Conservation (phyloP, 805 yeast species). For the Wickerhamiella domercqiae region DNA sequence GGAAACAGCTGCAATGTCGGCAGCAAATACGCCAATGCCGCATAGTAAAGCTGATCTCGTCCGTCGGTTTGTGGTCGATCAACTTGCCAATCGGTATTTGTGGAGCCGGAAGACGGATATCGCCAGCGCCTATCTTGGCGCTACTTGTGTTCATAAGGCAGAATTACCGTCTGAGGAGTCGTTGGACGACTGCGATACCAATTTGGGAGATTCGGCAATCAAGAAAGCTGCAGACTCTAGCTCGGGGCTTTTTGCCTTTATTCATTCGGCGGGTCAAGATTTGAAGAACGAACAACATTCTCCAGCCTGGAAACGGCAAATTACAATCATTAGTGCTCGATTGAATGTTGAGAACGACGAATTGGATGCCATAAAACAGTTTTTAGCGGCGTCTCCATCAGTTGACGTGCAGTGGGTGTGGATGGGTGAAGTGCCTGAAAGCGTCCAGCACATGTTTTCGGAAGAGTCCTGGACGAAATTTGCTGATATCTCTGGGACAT, state of each 20-base stretch:
- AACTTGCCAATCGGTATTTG: constrained; percentile 4
- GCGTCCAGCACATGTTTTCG: background rate
- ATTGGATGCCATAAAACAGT: background rate
- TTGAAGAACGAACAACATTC: no score
- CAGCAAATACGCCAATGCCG: background rate
- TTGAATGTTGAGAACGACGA: background rate
- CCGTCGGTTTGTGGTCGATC: constrained; percentile 2
- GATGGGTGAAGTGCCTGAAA: background rate
- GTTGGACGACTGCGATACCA: constrained; percentile 2
- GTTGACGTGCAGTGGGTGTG: constrained; percentile 1
- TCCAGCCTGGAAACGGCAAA: constrained; percentile 1
- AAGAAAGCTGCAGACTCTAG: constrained; percentile 1
- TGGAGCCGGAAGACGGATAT: constrained; percentile 10
- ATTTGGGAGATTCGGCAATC: background rate
- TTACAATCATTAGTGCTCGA: background rate
- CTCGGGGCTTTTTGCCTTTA: no score
- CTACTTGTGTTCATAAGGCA: background rate
- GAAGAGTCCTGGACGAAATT: background rate
- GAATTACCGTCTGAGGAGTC: background rate
- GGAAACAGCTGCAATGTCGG: background rate
- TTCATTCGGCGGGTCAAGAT: no score
- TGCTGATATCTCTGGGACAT: background rate
- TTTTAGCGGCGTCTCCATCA: background rate
- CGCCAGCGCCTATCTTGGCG: constrained; percentile 3
- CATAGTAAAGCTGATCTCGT: no score